Percentiles rank a stretch among this genome's conserved stretches.
Evolutionary conservation across 2,329 filamentous ascomycete genomes (phyloP).

Genomic region (Penicillium fuscoglaucum): DNA sequence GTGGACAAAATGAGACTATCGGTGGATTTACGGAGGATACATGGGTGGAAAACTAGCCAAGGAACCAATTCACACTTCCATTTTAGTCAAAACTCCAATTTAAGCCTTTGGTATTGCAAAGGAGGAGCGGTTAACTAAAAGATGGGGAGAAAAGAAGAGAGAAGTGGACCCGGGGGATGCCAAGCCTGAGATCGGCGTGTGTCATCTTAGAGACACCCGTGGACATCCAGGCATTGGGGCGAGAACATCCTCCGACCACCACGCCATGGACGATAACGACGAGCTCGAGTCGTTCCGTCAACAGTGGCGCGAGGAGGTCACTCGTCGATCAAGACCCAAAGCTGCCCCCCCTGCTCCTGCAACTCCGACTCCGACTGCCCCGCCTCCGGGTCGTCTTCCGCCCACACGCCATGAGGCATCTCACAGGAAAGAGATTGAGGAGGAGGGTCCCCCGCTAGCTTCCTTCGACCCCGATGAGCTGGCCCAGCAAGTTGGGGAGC

Average conservation of each 20-base stretch:
- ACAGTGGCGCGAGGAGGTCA: conserved; percentile 82
- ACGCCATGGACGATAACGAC: conserved; percentile 52
- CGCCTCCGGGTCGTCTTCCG: conserved; percentile 34
- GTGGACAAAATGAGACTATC: not conserved
- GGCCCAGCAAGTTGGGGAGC: conserved; percentile 37
- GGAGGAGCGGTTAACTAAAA: not conserved
- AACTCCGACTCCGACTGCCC: conserved; percentile 16
- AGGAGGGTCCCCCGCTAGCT: conserved; percentile 30
- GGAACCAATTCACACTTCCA: not conserved
- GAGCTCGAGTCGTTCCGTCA: conserved; percentile 84
- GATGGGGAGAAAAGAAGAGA: not conserved
- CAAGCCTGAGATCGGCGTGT: not conserved
- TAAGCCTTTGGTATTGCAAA: not conserved
- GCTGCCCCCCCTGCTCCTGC: conserved; percentile 17
- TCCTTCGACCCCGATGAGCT: conserved; percentile 34
- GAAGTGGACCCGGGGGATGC: not conserved
- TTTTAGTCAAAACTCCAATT: not conserved
- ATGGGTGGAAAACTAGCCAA: not conserved
- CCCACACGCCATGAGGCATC: conserved; percentile 43
- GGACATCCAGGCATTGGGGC: no score
- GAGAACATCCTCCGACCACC: not conserved
- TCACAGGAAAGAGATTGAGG: conserved; percentile 42
- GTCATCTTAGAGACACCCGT: not conserved
- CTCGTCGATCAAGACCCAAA: conserved; percentile 45
- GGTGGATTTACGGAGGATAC: not conserved